Percentiles rank a stretch among this genome's conserved stretches.
These are phyloP conservation scores for Colletotrichum tabaci DNA, from an alignment of 2,329 filamentous ascomycete genomes.

Conservation along the genomic window DNA sequence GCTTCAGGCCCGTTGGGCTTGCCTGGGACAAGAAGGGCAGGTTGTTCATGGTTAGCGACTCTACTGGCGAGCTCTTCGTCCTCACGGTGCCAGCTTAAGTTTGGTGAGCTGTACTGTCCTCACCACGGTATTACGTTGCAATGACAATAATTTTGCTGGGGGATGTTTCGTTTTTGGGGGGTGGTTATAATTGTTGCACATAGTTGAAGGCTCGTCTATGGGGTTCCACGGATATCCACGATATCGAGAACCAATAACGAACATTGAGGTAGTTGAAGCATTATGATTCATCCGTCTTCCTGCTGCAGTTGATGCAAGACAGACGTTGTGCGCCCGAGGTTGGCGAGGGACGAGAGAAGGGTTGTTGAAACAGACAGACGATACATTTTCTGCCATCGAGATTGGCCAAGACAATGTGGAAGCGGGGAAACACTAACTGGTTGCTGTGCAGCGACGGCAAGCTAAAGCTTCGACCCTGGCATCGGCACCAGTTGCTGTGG, in stretches of 20 bases:
- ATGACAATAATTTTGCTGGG: neutral
- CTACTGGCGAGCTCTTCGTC: slow-evolving; percentile 78
- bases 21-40: slow-evolving; percentile 65
- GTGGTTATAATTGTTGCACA: slow-evolving; percentile 1
- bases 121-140: neutral
- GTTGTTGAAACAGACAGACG: slow-evolving; percentile 20
- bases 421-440: slow-evolving; percentile 24
- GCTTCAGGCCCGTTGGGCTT: slow-evolving; percentile 76
- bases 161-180: neutral
- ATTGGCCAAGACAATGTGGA: slow-evolving; percentile 15
- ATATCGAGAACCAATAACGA: neutral
- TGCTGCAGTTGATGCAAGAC: neutral
- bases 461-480: slow-evolving; percentile 32
- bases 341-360: slow-evolving; percentile 15
- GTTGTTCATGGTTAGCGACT: slow-evolving; percentile 74
- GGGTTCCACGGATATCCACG: neutral
- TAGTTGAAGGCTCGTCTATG: neutral
- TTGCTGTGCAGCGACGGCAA: slow-evolving; percentile 39
- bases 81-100: slow-evolving; percentile 48
- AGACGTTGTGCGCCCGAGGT: neutral
- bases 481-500: slow-evolving; percentile 34
- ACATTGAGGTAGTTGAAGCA: neutral
- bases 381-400: slow-evolving; percentile 17
- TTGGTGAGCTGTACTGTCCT: slow-evolving; percentile 3
- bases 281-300: neutral